Conservation (phyloP, 2,329 filamentous ascomycete species). For the Ceratocystis destructans region DNA sequence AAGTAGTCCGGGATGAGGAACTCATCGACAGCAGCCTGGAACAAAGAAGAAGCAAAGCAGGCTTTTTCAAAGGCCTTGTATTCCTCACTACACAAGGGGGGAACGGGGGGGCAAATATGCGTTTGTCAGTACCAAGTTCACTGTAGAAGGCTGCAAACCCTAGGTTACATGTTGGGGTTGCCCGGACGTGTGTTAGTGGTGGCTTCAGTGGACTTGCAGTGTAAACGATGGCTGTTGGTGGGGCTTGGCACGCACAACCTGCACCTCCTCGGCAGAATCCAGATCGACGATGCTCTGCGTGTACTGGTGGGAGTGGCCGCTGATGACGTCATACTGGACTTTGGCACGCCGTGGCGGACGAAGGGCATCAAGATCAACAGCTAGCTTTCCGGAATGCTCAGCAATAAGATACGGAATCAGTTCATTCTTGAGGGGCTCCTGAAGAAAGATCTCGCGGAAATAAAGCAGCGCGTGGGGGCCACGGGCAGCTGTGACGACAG, state of each 20-base stretch:
- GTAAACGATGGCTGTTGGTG: constrained; percentile 29
- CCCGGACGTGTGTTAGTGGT: neutral
- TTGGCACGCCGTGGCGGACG: constrained; percentile 33
- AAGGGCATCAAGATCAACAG: constrained; percentile 26
- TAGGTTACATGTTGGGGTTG: neutral
- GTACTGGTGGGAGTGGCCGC: constrained; percentile 24
- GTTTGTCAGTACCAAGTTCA: neutral
- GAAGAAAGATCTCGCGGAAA: constrained; percentile 48
- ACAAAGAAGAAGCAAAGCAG: constrained; percentile 32
- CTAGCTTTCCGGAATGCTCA: constrained; percentile 40
- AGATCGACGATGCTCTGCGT: constrained; percentile 31
- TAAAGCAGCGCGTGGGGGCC: constrained; percentile 24
- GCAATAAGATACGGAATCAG: constrained; percentile 44
- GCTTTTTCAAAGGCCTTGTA: constrained; percentile 30
- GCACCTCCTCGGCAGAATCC: constrained; percentile 20
- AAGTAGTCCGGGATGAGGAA: constrained; percentile 33
- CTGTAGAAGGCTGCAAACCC: neutral
- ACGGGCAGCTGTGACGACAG: constrained; percentile 26
- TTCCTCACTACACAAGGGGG: constrained; percentile 26
- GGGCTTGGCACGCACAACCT: constrained; percentile 20
- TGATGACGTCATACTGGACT: constrained; percentile 34
- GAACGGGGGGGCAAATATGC: neutral
- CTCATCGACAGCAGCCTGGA: constrained; percentile 35
- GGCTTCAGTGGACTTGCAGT: constrained; percentile 21
- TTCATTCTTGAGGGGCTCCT: constrained; percentile 47